Conservation (phyloP, 768 basidiomycete species). For the Boletus reticulatus region DNA sequence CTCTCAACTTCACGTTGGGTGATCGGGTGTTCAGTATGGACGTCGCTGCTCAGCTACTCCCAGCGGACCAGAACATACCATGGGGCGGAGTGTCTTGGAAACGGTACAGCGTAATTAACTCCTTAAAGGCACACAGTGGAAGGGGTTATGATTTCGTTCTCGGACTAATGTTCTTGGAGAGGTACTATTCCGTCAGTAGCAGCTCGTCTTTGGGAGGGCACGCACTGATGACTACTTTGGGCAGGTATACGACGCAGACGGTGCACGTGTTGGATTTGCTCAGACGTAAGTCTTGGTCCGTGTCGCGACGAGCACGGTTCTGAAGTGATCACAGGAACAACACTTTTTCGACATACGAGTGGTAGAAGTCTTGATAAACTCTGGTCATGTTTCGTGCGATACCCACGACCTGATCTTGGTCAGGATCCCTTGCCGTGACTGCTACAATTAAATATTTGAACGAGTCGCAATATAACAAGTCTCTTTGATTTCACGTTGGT, state of each 20-base stretch:
- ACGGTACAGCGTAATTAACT: background rate
- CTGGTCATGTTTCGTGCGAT: no score
- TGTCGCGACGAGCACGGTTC: no score
- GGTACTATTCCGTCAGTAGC: background rate
- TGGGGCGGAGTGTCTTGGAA: background rate
- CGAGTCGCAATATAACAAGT: no score
- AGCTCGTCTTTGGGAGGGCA: background rate
- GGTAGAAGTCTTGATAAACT: no score
- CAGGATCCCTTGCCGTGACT: no score
- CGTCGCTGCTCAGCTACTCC: background rate
- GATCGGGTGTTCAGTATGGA: background rate
- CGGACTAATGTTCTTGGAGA: background rate
- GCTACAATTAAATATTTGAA: no score
- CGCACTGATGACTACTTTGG: background rate
- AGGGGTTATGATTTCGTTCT: background rate
- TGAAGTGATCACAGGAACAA: no score
- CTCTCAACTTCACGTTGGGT: background rate
- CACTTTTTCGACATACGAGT: no score
- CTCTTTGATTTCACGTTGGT: no score
- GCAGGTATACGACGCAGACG: background rate
- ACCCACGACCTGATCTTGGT: no score
- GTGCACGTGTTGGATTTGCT: background rate
- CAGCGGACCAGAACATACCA: background rate
- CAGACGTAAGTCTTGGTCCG: background rate
- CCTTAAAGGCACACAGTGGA: fast-evolving